Evolutionary conservation across 1,284 basidiomycete genomes (phyloP).

Genomic region (Cryptococcus sp.): DNA sequence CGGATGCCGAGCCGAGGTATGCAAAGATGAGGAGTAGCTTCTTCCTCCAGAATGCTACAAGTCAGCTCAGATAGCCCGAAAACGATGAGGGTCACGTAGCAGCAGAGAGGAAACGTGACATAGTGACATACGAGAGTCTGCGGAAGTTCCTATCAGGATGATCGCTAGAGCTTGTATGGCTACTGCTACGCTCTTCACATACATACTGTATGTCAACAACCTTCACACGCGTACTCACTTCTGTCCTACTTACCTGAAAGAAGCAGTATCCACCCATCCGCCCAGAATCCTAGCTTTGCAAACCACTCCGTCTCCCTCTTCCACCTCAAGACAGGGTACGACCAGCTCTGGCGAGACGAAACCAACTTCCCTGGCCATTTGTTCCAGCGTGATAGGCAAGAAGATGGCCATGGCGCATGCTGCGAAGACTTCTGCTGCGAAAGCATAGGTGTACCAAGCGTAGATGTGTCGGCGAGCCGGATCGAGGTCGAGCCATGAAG

Average conservation of each 20-base stretch:
- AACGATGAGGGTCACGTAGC: too few species aligned
- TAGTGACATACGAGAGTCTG: constrained; percentile 69
- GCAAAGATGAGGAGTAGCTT: constrained; percentile 69
- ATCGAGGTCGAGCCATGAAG: too few species aligned
- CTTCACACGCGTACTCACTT: not conserved
- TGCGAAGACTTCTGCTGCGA: constrained; percentile 43
- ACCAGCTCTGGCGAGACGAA: constrained; percentile 31
- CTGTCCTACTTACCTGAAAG: constrained; percentile 63
- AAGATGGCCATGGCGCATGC: constrained; percentile 44
- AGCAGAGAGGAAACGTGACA: not conserved
- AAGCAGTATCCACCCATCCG: constrained; percentile 76
- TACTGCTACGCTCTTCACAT: constrained; percentile 77
- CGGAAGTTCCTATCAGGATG: constrained; percentile 81
- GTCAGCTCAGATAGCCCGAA: not conserved
- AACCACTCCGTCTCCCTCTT: constrained; percentile 5
- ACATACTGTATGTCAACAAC: constrained; percentile 57
- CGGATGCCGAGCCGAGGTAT: constrained; percentile 59
- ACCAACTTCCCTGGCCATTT: constrained; percentile 42
- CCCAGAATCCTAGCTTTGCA: constrained; percentile 47
- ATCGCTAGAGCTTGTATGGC: constrained; percentile 80
- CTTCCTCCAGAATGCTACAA: constrained; percentile 69
- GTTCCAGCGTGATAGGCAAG: constrained; percentile 44
- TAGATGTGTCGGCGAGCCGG: constrained; percentile 19
- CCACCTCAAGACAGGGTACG: constrained; percentile 21
- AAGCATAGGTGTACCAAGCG: constrained; percentile 44